Base-by-base conservation (phyloP, 1,284 basidiomycete genomes). In the Ganoderma sinense region DNA sequence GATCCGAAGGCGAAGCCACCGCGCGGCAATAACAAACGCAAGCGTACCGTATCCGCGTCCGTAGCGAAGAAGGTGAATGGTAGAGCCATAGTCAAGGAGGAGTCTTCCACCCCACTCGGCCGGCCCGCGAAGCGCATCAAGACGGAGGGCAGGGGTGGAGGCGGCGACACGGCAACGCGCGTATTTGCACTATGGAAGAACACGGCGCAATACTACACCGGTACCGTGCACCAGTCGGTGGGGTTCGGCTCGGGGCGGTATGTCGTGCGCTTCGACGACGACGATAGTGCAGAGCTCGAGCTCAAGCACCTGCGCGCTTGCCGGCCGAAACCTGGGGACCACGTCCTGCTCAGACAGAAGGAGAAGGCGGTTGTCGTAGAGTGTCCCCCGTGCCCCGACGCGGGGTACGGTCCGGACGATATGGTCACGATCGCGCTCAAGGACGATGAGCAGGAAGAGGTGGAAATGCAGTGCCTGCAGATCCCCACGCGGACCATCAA, bases 131-230 rank as follows among this genome's bases (percentile, higher is more conserved):
- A 80, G 75, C 78, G 77, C 48, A 43, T 73, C 40, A 78, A 76
- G 68, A 69, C 74, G 10, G 71, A 59, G 2, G 26, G 66, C 48
- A 23, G 36, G 36, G 36, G 6, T 36, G 45, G 45, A 16, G 55
- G 31, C 29, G 23, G 18, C 63, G 63, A 33, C 59, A 72, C 76
- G n/a, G 72, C 80, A 20, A 87, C 89, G 16, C 87, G 87, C 2
- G 90, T 94, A 18, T 89, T 92, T 73, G 92, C 90, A 1, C 76
- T 90, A 13, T 93, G 91, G 90, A 87, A 84, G 71, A 77, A 80
- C 59, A 87, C 89, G 67, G 86, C 84, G 1, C 83, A 86, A 70
- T 94, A 86, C 78, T 94, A 91, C 75, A 77, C 89, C 5, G 93
- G 91, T 13, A 82, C 81, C 33, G 82, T 92, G 8, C 74, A 88